These are phyloP conservation scores for Euphorbia celastroides DNA, from an alignment of 441 rosid genomes.

Conservation along the genomic window DNA sequence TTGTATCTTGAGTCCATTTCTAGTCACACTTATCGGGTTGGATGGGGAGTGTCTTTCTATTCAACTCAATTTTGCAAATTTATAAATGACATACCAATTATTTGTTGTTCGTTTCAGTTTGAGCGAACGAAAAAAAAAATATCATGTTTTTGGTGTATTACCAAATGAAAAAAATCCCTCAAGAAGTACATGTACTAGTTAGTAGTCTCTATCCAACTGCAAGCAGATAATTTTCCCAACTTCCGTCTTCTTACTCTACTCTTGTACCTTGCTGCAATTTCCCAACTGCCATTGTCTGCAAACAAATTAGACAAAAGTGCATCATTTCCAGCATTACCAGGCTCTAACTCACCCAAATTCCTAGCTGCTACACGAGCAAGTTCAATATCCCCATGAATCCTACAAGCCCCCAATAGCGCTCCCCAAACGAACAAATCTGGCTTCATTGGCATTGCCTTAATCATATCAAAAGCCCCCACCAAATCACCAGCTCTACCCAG, in stretches of 20 bases:
- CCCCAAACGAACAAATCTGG: constrained; percentile 91
- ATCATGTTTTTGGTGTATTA: neutral
- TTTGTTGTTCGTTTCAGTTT: too few relatives aligned
- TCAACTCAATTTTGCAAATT: too few relatives aligned
- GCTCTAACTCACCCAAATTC: constrained; percentile 65
- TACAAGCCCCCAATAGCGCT: constrained; percentile 79
- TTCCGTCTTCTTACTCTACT: constrained; percentile 40
- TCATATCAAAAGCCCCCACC: constrained; percentile 48
- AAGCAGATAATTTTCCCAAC: constrained; percentile 41
- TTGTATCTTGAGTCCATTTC: too few relatives aligned
- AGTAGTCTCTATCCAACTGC: constrained; percentile 64
- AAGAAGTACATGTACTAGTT: constrained; percentile 6
- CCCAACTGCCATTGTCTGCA: constrained; percentile 63
- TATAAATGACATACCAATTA: too few relatives aligned
- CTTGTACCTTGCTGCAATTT: constrained; percentile 42
- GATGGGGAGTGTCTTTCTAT: too few relatives aligned
- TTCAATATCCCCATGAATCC: constrained; percentile 56
- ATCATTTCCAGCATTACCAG: constrained; percentile 53
- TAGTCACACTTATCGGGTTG: too few relatives aligned
- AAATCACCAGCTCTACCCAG: constrained; percentile 70
- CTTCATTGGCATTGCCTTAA: constrained; percentile 49
- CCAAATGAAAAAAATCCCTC: neutral
- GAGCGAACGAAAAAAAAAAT: too few relatives aligned
- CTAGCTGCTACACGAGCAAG: constrained; percentile 58
- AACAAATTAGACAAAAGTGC: constrained; percentile 52